Evolutionary conservation across 2,329 filamentous ascomycete genomes (phyloP), one percentile per base, ranked within the genome.

Genomic region (Hypocreales sp.): DNA sequence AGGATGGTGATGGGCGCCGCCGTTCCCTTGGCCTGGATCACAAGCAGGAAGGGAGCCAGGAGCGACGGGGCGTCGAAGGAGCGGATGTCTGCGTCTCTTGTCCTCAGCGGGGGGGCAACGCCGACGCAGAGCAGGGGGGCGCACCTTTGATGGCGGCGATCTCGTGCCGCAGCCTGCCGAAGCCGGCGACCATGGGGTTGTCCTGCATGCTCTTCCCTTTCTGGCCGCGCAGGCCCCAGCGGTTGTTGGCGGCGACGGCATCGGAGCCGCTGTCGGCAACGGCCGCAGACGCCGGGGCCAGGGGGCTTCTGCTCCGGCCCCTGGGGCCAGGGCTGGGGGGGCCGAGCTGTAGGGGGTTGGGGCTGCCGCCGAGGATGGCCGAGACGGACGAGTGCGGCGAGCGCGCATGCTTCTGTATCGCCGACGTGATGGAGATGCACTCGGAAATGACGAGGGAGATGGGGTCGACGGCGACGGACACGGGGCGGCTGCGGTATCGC

Each of bases 141-240:
- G 13, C 16, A 82, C 79, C 73, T 71, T 76, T 87, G 42, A 86
- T 81, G 26, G 72, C 74, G 37, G 86, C 83, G 40, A 98, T 63
- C 48, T 95, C 87, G 44, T 80, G 78, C 33, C 90, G 72, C 38
- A 98, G 58, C 42, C 83, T 79, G 27, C 86, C 83, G 57, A 98
- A 98, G 10, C 83, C 87, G 35, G 84, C 79, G 60, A 98, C 93
- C 43, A 98, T 65, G 21, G 90, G 90, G 44, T 95, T 93, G 54
- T 95, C 90, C 56, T 94, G 84, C 67, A 94, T 79, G 59, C 83
- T 93, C 62, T 87, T 92, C 27, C 86, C 87, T 56, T 84, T 93
- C 67, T 92, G 92, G 19, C 87, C 90, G 34, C 90, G 67, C 34
- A 95, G 55, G 1, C 90, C 87, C 90, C 90, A 98, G 55, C 87